Conservation (phyloP, 495 filamentous ascomycete species). For the Massariosphaeria phaeospora region DNA sequence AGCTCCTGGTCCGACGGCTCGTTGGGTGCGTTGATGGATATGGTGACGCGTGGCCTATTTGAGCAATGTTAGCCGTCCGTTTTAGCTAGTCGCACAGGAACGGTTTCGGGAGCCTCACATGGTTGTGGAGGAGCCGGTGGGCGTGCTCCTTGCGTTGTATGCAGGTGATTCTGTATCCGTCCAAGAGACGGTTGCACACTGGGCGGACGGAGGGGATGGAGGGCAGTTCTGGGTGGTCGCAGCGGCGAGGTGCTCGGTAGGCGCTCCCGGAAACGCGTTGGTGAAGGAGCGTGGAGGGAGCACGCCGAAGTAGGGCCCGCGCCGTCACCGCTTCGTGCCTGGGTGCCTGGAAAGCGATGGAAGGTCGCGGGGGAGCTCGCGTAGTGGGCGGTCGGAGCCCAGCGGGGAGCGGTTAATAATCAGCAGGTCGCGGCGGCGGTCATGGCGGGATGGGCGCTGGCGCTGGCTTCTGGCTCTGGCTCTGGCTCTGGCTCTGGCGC, state of each 20-base stretch:
- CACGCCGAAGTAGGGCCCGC: not conserved
- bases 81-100: constrained; percentile 27
- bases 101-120: constrained; percentile 30
- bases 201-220: constrained; percentile 10
- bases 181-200: constrained; percentile 30
- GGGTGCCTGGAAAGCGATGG: constrained; percentile 20
- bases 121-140: constrained; percentile 11
- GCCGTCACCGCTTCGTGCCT: not conserved
- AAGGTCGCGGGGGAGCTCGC: constrained; percentile 17
- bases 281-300: constrained; percentile 3
- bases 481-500: too few species aligned
- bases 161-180: constrained; percentile 31
- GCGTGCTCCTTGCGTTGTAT: constrained; percentile 31
- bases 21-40: constrained; percentile 71
- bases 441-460: not conserved
- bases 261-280: too few species aligned
- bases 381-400: not conserved
- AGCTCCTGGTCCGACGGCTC: constrained; percentile 66
- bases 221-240: constrained; percentile 13
- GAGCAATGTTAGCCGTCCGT: constrained; percentile 28
- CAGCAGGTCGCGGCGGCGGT: not conserved
- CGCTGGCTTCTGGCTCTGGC: not conserved
- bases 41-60: constrained; percentile 65
- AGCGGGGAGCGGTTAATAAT: not conserved
- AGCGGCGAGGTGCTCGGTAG: constrained; percentile 8